A percentile compares a stretch with the other conserved stretches of the same genome.
These are phyloP conservation scores for Cucurbita argyrosperma DNA, from an alignment of 306 rosid genomes.

Conservation along the genomic window DNA sequence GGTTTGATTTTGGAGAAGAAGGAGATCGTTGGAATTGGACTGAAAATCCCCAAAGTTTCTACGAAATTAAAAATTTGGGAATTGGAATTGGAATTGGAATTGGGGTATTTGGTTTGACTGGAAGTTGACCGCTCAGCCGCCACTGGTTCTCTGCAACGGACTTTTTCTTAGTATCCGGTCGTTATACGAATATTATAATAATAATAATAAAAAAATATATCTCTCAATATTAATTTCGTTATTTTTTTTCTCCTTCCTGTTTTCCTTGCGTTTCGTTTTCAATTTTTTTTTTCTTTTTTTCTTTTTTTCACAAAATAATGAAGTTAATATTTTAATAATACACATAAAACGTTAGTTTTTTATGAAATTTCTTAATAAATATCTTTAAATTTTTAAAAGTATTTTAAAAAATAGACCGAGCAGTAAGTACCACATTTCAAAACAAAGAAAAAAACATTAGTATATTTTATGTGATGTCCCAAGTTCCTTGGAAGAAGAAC, in stretches of 20 bases:
- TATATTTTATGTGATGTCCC: no score
- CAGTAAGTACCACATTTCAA: no score
- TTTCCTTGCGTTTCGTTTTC: no score
- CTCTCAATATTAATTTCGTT: not conserved
- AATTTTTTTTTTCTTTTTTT: not conserved
- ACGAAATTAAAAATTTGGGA: not conserved
- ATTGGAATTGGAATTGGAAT: not conserved
- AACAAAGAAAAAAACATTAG: no score
- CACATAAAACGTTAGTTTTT: no score
- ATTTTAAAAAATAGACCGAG: no score
- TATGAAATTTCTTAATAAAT: no score
- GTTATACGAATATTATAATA: not conserved
- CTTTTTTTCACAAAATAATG: not conserved
- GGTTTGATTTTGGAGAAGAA: not conserved
- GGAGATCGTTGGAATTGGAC: not conserved
- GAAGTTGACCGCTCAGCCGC: constrained; percentile 7
- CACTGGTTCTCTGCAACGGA: not conserved
- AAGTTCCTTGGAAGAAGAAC: no score
- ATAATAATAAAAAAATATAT: not conserved
- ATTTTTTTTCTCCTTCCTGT: no score
- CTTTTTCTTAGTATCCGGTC: not conserved
- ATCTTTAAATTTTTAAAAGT: no score
- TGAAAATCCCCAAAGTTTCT: not conserved
- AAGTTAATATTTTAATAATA: no score
- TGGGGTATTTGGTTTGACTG: constrained; percentile 20